Percentiles rank a stretch among this genome's conserved stretches.
phyloP scores from a whole-genome alignment of 805 yeast species.

The Starmerella asiatica region DNA sequence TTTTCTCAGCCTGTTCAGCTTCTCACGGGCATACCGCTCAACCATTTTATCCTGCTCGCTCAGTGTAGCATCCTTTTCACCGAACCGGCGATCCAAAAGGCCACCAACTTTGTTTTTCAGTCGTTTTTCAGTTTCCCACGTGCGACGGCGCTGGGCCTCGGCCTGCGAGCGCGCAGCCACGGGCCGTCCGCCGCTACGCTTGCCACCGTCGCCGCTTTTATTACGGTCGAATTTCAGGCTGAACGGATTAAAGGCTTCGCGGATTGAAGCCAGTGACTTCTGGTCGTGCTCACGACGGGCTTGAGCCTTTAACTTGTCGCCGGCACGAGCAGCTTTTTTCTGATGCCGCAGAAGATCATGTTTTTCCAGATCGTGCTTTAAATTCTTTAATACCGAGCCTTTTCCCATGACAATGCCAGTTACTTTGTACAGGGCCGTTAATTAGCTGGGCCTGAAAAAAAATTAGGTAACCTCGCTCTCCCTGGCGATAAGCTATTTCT shows the following conservation, averaged over 20 bases:
- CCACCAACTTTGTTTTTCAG: slow-evolving; percentile 64
- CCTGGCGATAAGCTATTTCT: too few species aligned
- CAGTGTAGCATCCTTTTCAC: slow-evolving; percentile 60
- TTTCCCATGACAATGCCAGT: slow-evolving; percentile 1
- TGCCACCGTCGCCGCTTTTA: slow-evolving; percentile 36
- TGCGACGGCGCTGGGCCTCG: slow-evolving; percentile 45
- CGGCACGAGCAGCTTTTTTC: slow-evolving; percentile 22
- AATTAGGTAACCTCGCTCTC: too few species aligned
- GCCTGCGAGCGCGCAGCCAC: slow-evolving; percentile 56
- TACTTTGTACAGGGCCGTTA: background rate
- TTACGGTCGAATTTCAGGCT: slow-evolving; percentile 59
- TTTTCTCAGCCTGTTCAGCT: slow-evolving; percentile 33
- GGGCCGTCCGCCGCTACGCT: slow-evolving; percentile 35
- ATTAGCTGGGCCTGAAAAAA: too few species aligned
- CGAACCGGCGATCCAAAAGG: slow-evolving; percentile 75
- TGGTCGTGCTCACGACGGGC: slow-evolving; percentile 36
- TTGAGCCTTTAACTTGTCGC: slow-evolving; percentile 27
- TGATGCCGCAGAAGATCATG: slow-evolving; percentile 35
- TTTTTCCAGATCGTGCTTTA: slow-evolving; percentile 36
- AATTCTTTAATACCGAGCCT: slow-evolving; percentile 21
- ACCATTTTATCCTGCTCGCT: slow-evolving; percentile 89
- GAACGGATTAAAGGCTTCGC: slow-evolving; percentile 82
- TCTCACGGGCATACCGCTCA: slow-evolving; percentile 83
- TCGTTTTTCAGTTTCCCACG: slow-evolving; percentile 52
- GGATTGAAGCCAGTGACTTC: slow-evolving; percentile 42